Conservation (phyloP, 495 filamentous ascomycete species). For the Poronia punctata region DNA sequence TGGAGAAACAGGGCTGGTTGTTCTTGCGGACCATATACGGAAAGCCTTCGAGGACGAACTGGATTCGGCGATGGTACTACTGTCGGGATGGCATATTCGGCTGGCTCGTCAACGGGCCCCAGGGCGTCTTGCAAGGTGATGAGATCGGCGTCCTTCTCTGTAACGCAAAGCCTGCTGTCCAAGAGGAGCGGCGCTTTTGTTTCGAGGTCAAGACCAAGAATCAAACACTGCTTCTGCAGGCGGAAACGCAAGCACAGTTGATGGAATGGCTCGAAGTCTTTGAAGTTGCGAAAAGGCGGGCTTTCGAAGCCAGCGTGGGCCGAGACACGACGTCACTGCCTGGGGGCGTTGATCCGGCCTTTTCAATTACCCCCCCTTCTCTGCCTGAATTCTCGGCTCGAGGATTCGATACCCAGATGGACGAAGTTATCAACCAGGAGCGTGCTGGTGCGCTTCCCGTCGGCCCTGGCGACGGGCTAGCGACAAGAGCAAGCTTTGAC, state of each 20-base stretch:
- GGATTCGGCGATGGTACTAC: slow-evolving; percentile 92
- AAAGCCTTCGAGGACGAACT: slow-evolving; percentile 79
- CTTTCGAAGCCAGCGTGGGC: slow-evolving; percentile 66
- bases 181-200: slow-evolving; percentile 91
- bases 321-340: slow-evolving; percentile 48
- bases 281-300: slow-evolving; percentile 86
- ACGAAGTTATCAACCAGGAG: slow-evolving; percentile 28
- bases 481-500: slow-evolving; percentile 66
- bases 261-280: slow-evolving; percentile 90
- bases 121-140: slow-evolving; percentile 90
- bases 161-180: slow-evolving; percentile 79
- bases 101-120: slow-evolving; percentile 80
- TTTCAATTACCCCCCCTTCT: slow-evolving; percentile 81
- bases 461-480: slow-evolving; percentile 49
- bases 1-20: slow-evolving; percentile 93
- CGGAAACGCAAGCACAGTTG: slow-evolving; percentile 83
- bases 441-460: slow-evolving; percentile 53
- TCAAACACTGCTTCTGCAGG: slow-evolving; percentile 79
- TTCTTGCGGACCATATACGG: slow-evolving; percentile 75
- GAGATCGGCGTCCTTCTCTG: slow-evolving; percentile 93
- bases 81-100: slow-evolving; percentile 93
- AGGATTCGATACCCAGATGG: slow-evolving; percentile 58
- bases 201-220: slow-evolving; percentile 99
- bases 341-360: slow-evolving; percentile 71
- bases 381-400: slow-evolving; percentile 85